Percentiles rank a stretch among this genome's conserved stretches.
phyloP scores from a whole-genome alignment of 2,329 filamentous ascomycete genomes.

The Didymosphaeria variabile region DNA sequence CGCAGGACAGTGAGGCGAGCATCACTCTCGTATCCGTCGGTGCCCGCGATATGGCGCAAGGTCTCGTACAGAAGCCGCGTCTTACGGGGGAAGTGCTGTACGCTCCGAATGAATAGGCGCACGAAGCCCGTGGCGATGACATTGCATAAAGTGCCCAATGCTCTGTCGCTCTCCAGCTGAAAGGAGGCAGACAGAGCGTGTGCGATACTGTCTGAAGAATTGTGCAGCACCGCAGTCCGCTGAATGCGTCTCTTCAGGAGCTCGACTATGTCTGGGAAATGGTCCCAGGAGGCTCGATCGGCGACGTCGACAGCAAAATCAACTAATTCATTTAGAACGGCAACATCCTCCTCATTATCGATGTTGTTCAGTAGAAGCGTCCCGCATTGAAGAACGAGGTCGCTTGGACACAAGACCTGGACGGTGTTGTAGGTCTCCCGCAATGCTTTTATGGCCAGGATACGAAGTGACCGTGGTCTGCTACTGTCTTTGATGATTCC shows the following conservation, averaged over 20 bases:
- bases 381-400: slow-evolving; percentile 67
- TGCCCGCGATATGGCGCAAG: slow-evolving; percentile 44
- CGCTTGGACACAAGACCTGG: slow-evolving; percentile 65
- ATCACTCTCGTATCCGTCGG: slow-evolving; percentile 44
- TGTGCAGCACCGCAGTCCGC: slow-evolving; percentile 21
- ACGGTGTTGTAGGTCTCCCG: slow-evolving; percentile 60
- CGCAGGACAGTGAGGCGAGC: slow-evolving; percentile 50
- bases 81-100: slow-evolving; percentile 73
- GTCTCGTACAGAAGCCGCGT: slow-evolving; percentile 58
- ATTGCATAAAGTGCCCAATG: slow-evolving; percentile 66
- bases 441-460: slow-evolving; percentile 69
- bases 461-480: slow-evolving; percentile 69
- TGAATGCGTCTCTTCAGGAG: slow-evolving; percentile 54
- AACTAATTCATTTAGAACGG: slow-evolving; percentile 71
- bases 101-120: slow-evolving; percentile 77
- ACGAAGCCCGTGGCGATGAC: slow-evolving; percentile 77
- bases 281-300: slow-evolving; percentile 63
- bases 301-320: slow-evolving; percentile 72
- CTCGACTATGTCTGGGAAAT: slow-evolving; percentile 61
- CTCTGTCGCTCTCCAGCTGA: slow-evolving; percentile 23
- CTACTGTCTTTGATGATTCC: slow-evolving; percentile 70
- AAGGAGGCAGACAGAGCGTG: slow-evolving; percentile 31
- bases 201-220: slow-evolving; percentile 9
- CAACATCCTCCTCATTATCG: slow-evolving; percentile 68
- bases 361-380: slow-evolving; percentile 69